A percentile compares a stretch with the other conserved stretches of the same genome.
These are phyloP conservation scores for Zizania latifolia DNA, from an alignment of 176 grass and related monocot species.

Conservation along the genomic window DNA sequence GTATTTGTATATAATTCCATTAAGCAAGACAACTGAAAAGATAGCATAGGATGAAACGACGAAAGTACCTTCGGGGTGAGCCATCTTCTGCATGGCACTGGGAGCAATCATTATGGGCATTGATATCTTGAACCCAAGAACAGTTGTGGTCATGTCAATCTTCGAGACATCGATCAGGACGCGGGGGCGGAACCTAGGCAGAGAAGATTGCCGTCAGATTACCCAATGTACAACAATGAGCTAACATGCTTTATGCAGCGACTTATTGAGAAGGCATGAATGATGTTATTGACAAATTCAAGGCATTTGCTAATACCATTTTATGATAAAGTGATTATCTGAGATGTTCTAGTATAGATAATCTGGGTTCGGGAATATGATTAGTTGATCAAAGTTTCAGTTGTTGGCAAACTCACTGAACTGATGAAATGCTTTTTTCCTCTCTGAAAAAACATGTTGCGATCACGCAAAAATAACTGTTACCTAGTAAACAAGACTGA, in stretches of 20 bases:
- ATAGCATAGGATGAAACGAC: neutral
- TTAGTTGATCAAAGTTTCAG: neutral
- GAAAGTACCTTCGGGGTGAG: conserved; percentile 72
- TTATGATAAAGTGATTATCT: neutral
- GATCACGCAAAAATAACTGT: neutral
- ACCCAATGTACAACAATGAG: neutral
- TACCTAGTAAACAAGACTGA: neutral
- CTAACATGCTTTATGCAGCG: neutral
- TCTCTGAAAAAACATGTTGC: neutral
- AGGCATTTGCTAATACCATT: neutral
- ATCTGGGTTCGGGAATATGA: neutral
- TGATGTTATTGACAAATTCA: neutral
- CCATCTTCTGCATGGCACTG: conserved; percentile 77
- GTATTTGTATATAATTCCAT: too few species aligned
- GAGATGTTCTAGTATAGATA: neutral
- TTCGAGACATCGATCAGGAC: conserved; percentile 75
- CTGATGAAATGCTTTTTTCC: neutral
- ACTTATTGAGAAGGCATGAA: neutral
- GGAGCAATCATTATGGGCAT: conserved; percentile 95
- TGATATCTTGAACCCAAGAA: conserved; percentile 68
- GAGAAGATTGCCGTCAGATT: neutral
- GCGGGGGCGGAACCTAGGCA: conserved; percentile 62
- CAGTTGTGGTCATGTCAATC: conserved; percentile 79
- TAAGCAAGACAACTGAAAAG: neutral
- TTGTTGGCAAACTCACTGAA: neutral